phyloP scores from a whole-genome alignment of 345 rosid species.

The Eucalyptus marginata region DNA sequence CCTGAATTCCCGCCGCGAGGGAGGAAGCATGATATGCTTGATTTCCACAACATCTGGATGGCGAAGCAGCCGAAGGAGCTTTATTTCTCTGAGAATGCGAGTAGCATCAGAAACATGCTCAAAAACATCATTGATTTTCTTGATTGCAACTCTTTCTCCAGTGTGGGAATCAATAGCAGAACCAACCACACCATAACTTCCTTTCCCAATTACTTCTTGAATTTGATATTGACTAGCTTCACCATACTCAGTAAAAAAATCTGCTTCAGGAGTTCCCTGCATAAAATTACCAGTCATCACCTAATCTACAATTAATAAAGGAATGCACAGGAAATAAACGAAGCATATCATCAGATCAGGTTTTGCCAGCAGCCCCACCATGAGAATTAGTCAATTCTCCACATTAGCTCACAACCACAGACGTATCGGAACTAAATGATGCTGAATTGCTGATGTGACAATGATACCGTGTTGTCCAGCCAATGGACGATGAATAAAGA shows the following conservation, averaged over 20 bases:
- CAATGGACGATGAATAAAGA: not conserved
- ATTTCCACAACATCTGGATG: slow-evolving; percentile 95
- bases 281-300: not conserved
- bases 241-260: slow-evolving; percentile 94
- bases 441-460: not conserved
- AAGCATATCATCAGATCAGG: not conserved
- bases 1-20: slow-evolving; percentile 80
- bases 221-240: slow-evolving; percentile 79
- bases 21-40: slow-evolving; percentile 97
- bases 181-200: slow-evolving; percentile 94
- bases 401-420: not conserved
- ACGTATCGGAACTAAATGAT: not conserved
- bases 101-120: slow-evolving; percentile 98
- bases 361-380: not conserved
- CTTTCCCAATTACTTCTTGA: slow-evolving; percentile 93
- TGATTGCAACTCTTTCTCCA: slow-evolving; percentile 83
- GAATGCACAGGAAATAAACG: not conserved
- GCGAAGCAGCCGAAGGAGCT: slow-evolving; percentile 81
- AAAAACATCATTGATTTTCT: slow-evolving; percentile 91
- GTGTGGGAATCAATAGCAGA: slow-evolving; percentile 84
- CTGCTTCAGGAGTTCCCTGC: slow-evolving; percentile 48
- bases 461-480: not conserved
- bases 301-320: not conserved
- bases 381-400: not conserved
- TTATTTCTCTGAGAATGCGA: slow-evolving; percentile 90